Base-by-base conservation (phyloP, 2,329 filamentous ascomycete species). In the Nemania diffusa region DNA sequence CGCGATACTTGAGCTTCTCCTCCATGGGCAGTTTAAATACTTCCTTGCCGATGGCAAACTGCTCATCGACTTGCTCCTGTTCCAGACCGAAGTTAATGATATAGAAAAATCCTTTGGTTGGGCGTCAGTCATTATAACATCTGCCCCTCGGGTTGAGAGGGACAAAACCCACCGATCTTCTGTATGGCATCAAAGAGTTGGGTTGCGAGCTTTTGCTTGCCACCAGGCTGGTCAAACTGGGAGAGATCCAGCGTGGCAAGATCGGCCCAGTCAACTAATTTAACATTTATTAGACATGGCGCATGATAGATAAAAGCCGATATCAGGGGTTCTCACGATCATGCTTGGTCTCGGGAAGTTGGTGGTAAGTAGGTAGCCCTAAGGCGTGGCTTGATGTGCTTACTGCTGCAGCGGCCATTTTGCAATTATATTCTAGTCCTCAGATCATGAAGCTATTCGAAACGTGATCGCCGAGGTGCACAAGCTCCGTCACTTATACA, bases 51-150 rank as follows among this genome's bases (percentile, higher is more conserved):
- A 90, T 82, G 13, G 87, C 86, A 68, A 90, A 90, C 69, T 90
- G 88, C 5, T 81, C 79, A 69, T 90, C 84, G 1, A 90, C 82
- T 73, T 88, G 80, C 53, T 88, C 86, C 74, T 90, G 86, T 0
- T 78, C 79, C n/a, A 90, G 81, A 34, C 87, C 87, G 68, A 87
- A 90, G 77, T 90, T 88, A 65, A 84, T 85, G 22, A 90, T 84
- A 68, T 90, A 89, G 78, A 90, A 90, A 79, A 90, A 87, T 0
- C 87, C 85, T 74, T 57, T n/a, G 29, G 2, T 20, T 32, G 6
- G 2, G 17, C 4, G 55, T 62, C 5, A 59, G 46, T 27, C 26
- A 27, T 6, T 27, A 17, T 29, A 8, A 17, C 27, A n/a, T 9
- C 1, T 15, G 7, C 13, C 6, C 17, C n/a, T 11, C 27, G 15